These are phyloP conservation scores for Lasiosphaeris hirsuta DNA, from an alignment of 495 filamentous ascomycete genomes.

Conservation along the genomic window DNA sequence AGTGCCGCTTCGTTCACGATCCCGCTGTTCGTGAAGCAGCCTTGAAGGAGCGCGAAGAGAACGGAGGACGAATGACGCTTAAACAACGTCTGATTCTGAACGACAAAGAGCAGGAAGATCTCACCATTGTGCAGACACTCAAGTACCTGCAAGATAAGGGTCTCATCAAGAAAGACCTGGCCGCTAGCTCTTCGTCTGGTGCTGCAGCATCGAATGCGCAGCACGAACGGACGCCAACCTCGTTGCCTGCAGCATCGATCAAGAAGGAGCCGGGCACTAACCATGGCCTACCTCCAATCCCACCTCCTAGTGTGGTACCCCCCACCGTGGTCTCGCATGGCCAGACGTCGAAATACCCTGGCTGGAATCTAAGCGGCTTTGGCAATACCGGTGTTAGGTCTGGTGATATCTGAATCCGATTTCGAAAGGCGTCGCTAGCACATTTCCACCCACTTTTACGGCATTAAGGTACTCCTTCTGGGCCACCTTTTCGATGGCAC, in stretches of 20 bases:
- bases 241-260: conserved; percentile 19
- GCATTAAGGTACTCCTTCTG: too few relatives aligned
- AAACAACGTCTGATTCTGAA: conserved; percentile 53
- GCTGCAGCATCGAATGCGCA: conserved; percentile 13
- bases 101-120: conserved; percentile 56
- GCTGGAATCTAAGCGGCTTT: conserved; percentile 36
- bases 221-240: conserved; percentile 12
- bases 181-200: not conserved
- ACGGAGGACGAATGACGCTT: conserved; percentile 54
- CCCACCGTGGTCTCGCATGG: conserved; percentile 5
- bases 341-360: conserved; percentile 24
- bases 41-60: conserved; percentile 48
- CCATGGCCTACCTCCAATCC: conserved; percentile 30
- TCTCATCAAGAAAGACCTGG: conserved; percentile 14
- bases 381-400: conserved; percentile 32
- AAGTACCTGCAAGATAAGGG: conserved; percentile 48
- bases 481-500: too few relatives aligned
- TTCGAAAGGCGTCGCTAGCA: too few relatives aligned
- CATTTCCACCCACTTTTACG: too few relatives aligned
- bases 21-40: conserved; percentile 50
- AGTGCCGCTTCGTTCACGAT: conserved; percentile 62
- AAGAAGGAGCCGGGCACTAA: conserved; percentile 17
- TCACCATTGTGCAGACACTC: conserved; percentile 52
- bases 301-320: conserved; percentile 18
- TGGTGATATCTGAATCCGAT: conserved; percentile 14